Percentiles rank a stretch among this genome's conserved stretches.
These are phyloP conservation scores for Musa balbisiana DNA, from an alignment of 202 grass and related monocot species.

Conservation along the genomic window DNA sequence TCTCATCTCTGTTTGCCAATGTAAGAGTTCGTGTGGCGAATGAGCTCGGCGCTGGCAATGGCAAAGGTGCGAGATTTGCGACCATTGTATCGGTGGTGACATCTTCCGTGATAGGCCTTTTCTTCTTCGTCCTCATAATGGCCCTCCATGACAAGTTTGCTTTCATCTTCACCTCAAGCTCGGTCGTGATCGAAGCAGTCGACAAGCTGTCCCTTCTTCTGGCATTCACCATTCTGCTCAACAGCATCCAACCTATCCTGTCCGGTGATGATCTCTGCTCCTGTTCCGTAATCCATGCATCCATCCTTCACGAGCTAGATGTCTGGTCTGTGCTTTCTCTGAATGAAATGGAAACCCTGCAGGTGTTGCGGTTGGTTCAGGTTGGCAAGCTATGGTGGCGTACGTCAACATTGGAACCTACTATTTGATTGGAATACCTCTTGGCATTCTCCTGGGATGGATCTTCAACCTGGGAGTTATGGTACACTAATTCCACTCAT, in stretches of 20 bases:
- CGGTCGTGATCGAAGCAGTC: constrained; percentile 58
- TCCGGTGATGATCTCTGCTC: constrained; percentile 34
- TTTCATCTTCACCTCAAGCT: constrained; percentile 73
- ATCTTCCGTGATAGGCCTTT: constrained; percentile 70
- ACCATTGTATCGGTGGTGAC: constrained; percentile 57
- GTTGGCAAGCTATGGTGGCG: constrained; percentile 83
- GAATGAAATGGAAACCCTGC: neutral
- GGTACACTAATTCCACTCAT: constrained; percentile 33
- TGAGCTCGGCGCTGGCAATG: constrained; percentile 83
- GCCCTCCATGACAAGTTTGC: constrained; percentile 68
- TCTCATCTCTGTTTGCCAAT: neutral
- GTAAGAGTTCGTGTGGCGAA: constrained; percentile 79
- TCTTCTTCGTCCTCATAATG: constrained; percentile 75
- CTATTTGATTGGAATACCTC: constrained; percentile 79
- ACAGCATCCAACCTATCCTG: constrained; percentile 86
- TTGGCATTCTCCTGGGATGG: constrained; percentile 83
- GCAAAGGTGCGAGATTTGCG: constrained; percentile 66
- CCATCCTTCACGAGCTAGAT: no score
- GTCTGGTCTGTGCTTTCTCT: no score
- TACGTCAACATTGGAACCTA: constrained; percentile 84
- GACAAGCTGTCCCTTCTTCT: constrained; percentile 56
- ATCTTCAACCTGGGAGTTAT: constrained; percentile 65
- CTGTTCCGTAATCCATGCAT: no score
- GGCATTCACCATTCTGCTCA: constrained; percentile 83
- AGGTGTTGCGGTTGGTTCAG: constrained; percentile 94